Percentiles rank a stretch among this genome's conserved stretches.
phyloP scores from a whole-genome alignment of 1,284 basidiomycete genomes.

The Leccinum subrobustum region DNA sequence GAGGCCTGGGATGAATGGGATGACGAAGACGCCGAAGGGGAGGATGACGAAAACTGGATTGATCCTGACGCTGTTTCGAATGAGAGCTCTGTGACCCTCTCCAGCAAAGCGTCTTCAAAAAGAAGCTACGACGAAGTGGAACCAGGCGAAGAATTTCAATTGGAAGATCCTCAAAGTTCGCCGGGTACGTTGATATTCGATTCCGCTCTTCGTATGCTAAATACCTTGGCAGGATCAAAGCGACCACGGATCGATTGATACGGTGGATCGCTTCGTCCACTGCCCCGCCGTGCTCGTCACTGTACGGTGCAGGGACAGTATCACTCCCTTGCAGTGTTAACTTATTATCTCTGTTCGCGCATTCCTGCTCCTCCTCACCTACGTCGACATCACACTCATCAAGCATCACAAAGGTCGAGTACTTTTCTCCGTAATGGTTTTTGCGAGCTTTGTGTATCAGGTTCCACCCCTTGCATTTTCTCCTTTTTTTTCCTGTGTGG shows the following conservation, averaged over 20 bases:
- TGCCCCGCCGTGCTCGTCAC: background rate
- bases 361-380: constrained; percentile 6
- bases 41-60: constrained; percentile 37
- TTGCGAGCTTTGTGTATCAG: constrained; percentile 1
- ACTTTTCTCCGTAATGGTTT: constrained; percentile 17
- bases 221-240: constrained; percentile 32
- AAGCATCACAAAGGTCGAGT: constrained; percentile 33
- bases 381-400: constrained; percentile 7
- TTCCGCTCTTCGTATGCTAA: background rate
- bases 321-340: constrained; percentile 24
- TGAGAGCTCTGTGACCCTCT: constrained; percentile 44
- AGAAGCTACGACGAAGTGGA: constrained; percentile 50
- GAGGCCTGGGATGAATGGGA: constrained; percentile 37
- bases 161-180: constrained; percentile 36
- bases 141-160: constrained; percentile 34
- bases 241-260: constrained; percentile 36
- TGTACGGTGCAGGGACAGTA: constrained; percentile 1
- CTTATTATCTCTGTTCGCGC: constrained; percentile 26
- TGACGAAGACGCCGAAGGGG: constrained; percentile 42
- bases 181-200: constrained; percentile 40
- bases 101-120: constrained; percentile 46
- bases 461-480: constrained; percentile 4
- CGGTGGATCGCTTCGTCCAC: background rate
- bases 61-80: constrained; percentile 37
- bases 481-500: constrained; percentile 3